phyloP scores from a whole-genome alignment of 2,329 filamentous ascomycete species.

The Fusarium foetens region DNA sequence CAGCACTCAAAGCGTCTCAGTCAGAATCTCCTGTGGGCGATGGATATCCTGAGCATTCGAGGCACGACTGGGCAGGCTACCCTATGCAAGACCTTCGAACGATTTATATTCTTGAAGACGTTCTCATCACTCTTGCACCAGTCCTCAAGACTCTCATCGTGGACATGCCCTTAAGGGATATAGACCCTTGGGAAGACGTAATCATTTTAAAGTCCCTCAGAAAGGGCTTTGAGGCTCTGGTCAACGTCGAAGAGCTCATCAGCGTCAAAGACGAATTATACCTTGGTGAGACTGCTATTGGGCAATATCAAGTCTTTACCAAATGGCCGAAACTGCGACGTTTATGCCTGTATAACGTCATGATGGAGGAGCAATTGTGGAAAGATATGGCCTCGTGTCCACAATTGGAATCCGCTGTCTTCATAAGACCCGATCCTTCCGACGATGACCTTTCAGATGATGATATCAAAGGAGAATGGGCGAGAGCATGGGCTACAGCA shows the following conservation, averaged over 20 bases:
- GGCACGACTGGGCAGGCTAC: neutral
- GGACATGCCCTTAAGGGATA: conserved; percentile 35
- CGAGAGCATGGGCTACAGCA: neutral
- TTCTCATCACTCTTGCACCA: conserved; percentile 24
- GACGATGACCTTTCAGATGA: neutral
- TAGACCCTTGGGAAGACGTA: neutral
- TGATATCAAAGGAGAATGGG: neutral
- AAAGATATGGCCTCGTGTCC: neutral
- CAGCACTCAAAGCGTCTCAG: too few relatives aligned
- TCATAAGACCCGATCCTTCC: neutral
- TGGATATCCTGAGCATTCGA: neutral
- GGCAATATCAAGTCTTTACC: conserved; percentile 8
- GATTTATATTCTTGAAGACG: neutral
- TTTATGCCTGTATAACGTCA: conserved; percentile 27
- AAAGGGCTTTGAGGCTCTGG: conserved; percentile 27
- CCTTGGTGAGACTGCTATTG: too few relatives aligned
- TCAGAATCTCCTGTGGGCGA: neutral
- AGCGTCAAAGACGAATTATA: conserved; percentile 38
- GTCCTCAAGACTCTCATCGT: conserved; percentile 25
- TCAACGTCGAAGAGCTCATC: conserved; percentile 40
- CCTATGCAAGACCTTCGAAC: conserved; percentile 9
- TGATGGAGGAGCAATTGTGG: neutral
- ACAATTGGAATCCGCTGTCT: conserved; percentile 7
- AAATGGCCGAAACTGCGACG: conserved; percentile 39
- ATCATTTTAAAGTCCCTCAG: neutral